Evolutionary conservation across 495 filamentous ascomycete genomes (phyloP).

Genomic region (Daldinia vernicosa): DNA sequence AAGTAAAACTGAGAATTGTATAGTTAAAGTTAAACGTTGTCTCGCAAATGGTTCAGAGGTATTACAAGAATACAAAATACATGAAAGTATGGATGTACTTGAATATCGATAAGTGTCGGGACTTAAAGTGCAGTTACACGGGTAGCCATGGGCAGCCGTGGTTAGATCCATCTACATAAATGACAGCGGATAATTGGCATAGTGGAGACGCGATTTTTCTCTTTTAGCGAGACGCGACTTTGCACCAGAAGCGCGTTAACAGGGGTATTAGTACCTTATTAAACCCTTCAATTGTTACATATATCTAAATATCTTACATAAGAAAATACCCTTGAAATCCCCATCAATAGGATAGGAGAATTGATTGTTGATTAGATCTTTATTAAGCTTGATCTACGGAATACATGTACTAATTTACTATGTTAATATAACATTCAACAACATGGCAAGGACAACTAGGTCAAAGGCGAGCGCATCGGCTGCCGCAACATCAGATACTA

Average conservation of each 20-base stretch:
- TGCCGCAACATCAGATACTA: conserved; percentile 40
- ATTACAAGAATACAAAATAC: conserved; percentile 10
- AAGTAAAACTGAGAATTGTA: neutral
- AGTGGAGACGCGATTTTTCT: conserved; percentile 30
- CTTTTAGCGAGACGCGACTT: conserved; percentile 30
- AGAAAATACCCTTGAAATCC: neutral
- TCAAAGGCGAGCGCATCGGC: conserved; percentile 40
- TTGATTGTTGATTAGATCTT: neutral
- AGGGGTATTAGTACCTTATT: conserved; percentile 25
- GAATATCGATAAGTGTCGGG: conserved; percentile 41
- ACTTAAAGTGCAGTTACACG: neutral
- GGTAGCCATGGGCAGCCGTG: neutral
- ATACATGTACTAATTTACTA: too few relatives aligned
- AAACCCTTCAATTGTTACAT: conserved; percentile 15
- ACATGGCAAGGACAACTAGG: conserved; percentile 50
- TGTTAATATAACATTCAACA: neutral
- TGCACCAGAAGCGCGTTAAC: conserved; percentile 29
- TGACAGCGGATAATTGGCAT: conserved; percentile 28
- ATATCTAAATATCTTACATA: conserved; percentile 7
- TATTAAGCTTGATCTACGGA: neutral
- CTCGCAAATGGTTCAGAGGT: neutral
- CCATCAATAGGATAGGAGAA: neutral
- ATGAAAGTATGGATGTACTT: conserved; percentile 9
- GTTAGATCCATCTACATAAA: conserved; percentile 4
- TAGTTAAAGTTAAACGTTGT: neutral